Percentiles rank a stretch among this genome's conserved stretches.
Evolutionary conservation across 768 basidiomycete genomes (phyloP).

Genomic region (Tricholoma bakamatsutake): DNA sequence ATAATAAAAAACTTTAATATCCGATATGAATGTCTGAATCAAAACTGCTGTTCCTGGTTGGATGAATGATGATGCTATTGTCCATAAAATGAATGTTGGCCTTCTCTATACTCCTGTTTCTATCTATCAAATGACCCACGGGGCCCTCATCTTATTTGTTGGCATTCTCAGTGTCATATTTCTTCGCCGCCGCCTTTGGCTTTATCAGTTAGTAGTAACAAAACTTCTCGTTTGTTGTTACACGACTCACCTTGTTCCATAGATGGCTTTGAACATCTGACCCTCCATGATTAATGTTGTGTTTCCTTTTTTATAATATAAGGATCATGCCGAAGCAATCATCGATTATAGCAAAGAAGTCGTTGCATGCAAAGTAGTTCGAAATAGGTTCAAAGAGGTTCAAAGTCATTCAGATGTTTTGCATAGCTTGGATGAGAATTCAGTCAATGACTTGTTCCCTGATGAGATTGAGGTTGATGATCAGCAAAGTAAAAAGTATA

Average conservation of each 20-base stretch:
- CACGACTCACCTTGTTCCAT: slow-evolving; percentile 8
- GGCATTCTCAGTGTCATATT: slow-evolving; percentile 89
- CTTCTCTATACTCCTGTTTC: slow-evolving; percentile 95
- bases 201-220: slow-evolving; percentile 61
- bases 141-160: slow-evolving; percentile 91
- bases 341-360: slow-evolving; percentile 91
- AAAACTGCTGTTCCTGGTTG: not conserved
- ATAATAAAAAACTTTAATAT: slow-evolving; percentile 24
- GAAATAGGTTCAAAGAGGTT: too few species aligned
- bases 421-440: not conserved
- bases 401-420: not conserved
- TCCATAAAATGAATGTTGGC: slow-evolving; percentile 43
- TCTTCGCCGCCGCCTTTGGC: slow-evolving; percentile 76
- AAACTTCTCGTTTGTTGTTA: not conserved
- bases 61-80: not conserved
- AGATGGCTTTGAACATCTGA: slow-evolving; percentile 66
- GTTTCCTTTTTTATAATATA: slow-evolving; percentile 2
- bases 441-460: not conserved
- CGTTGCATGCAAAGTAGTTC: too few species aligned
- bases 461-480: not conserved
- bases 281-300: not conserved
- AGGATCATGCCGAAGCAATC: slow-evolving; percentile 80
- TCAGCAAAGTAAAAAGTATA: not conserved
- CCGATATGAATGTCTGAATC: slow-evolving; percentile 22
- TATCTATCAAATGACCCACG: slow-evolving; percentile 95